Evolutionary conservation across 441 rosid genomes (phyloP).

Genomic region (Corymbia citriodora): DNA sequence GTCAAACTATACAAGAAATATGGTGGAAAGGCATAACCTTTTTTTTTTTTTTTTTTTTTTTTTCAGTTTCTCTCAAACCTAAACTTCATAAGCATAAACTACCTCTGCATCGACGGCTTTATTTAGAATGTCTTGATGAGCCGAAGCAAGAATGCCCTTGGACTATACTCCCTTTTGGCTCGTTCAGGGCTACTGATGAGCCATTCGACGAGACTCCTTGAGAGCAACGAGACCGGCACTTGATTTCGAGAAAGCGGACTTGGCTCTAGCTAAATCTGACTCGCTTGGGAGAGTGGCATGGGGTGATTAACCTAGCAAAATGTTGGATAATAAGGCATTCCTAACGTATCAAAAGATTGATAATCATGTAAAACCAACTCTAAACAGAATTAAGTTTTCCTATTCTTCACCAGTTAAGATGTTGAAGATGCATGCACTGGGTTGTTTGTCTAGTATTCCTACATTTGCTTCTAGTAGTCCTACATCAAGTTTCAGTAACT

Average conservation of each 20-base stretch:
- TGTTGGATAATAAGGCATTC: neutral
- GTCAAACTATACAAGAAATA: too few species aligned
- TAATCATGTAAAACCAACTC: neutral
- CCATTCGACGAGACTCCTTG: slow-evolving; percentile 47
- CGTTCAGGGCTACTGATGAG: slow-evolving; percentile 44
- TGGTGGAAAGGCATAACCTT: too few species aligned
- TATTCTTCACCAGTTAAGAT: neutral
- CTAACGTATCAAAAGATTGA: neutral
- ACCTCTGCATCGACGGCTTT: slow-evolving; percentile 7
- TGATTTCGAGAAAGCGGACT: slow-evolving; percentile 9
- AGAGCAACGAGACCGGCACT: slow-evolving; percentile 36
- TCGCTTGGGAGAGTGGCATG: too few species aligned
- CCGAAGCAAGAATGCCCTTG: slow-evolving; percentile 53
- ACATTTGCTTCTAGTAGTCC: neutral
- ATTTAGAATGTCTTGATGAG: slow-evolving; percentile 26
- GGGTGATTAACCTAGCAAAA: too few species aligned
- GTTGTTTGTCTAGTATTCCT: neutral
- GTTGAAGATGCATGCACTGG: neutral
- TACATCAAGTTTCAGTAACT: too few species aligned
- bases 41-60: too few species aligned
- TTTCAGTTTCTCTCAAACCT: neutral
- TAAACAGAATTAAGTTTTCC: neutral
- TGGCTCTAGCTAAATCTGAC: too few species aligned
- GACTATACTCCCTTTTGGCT: slow-evolving; percentile 77
- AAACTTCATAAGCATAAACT: neutral